Evolutionary conservation across 208 protist species (phyloP).

Genomic region (Leishmania lainsoni): DNA sequence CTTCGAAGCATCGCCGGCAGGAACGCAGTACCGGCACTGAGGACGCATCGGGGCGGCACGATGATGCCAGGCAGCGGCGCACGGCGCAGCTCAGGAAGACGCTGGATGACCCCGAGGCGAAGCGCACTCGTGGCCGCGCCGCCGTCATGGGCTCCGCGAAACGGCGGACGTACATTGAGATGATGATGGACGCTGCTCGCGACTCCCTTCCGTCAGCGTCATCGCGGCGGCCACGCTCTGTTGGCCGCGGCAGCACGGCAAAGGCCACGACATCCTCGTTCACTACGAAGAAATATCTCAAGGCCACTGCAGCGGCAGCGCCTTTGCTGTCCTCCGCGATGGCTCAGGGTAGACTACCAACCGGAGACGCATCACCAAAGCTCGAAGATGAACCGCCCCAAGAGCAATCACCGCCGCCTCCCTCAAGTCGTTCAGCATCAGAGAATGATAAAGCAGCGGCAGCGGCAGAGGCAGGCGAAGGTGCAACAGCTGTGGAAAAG

Average conservation of each 20-base stretch:
- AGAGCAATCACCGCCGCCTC: background rate
- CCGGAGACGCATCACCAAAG: background rate
- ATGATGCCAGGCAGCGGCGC: background rate
- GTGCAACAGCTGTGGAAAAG: background rate
- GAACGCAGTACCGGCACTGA: background rate
- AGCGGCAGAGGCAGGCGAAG: background rate
- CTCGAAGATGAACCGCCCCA: background rate
- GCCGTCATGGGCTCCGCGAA: conserved; percentile 28
- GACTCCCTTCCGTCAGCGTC: conserved; percentile 10
- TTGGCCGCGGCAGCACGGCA: background rate
- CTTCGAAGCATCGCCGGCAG: background rate
- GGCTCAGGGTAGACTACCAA: background rate
- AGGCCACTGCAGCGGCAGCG: background rate
- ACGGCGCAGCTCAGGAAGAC: background rate
- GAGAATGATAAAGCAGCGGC: background rate
- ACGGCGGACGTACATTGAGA: conserved; percentile 32
- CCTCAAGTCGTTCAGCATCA: background rate
- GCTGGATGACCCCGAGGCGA: conserved; percentile 3
- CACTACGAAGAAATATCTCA: background rate
- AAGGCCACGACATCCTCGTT: background rate
- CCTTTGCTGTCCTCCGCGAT: background rate
- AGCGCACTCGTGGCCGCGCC: conserved; percentile 14
- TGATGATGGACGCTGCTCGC: conserved; percentile 25
- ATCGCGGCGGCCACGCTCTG: background rate
- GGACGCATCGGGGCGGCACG: background rate